phyloP scores from a whole-genome alignment of 257 asterid genomes.

The Jaltomata sinuosa region DNA sequence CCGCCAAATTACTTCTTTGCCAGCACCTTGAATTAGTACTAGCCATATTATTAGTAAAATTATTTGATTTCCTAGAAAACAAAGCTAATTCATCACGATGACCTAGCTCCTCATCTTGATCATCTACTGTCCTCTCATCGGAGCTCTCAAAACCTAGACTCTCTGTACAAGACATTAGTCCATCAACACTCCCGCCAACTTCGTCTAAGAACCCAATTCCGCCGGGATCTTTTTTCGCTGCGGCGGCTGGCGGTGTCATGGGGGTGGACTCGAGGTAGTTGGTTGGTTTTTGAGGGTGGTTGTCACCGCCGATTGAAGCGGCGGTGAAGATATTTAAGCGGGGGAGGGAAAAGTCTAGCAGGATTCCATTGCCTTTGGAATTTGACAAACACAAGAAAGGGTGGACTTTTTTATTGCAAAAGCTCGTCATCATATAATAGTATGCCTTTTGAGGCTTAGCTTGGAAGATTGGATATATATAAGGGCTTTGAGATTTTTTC shows the following conservation, averaged over 20 bases:
- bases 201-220: constrained; percentile 23
- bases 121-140: constrained; percentile 17
- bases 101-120: constrained; percentile 4
- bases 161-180: constrained; percentile 32
- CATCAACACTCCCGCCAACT: constrained; percentile 20
- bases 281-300: not conserved
- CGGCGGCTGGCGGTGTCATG: not conserved
- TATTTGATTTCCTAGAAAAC: not conserved
- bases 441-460: not conserved
- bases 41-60: not conserved
- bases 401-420: constrained; percentile 6
- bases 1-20: not conserved
- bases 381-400: not conserved
- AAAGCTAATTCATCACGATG: not conserved
- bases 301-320: not conserved
- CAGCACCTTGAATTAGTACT: not conserved
- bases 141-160: constrained; percentile 32
- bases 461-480: not conserved
- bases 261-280: not conserved
- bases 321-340: not conserved
- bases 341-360: not conserved
- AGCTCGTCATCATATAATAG: not conserved
- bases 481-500: not conserved
- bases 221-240: constrained; percentile 9
- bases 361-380: constrained; percentile 1